These are phyloP conservation scores for Penicillium cosmopolitanum DNA, from an alignment of 495 filamentous ascomycete species.

Conservation along the genomic window DNA sequence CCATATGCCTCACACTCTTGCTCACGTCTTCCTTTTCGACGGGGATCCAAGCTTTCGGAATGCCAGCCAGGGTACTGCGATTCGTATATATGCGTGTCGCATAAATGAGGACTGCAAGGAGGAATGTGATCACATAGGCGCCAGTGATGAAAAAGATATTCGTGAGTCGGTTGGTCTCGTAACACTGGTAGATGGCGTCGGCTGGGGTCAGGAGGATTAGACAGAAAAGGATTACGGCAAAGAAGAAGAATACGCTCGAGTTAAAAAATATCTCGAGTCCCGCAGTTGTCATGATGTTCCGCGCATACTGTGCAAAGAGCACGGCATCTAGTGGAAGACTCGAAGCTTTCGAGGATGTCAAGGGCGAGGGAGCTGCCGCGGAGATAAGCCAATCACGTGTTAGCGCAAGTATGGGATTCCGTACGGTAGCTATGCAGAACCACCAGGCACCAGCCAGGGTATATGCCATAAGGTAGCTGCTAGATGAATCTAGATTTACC, in stretches of 20 bases:
- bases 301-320: constrained; percentile 24
- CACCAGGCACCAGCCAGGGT: not conserved
- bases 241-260: constrained; percentile 73
- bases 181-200: constrained; percentile 81
- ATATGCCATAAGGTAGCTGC: not conserved
- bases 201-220: constrained; percentile 81
- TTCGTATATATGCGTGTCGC: constrained; percentile 86
- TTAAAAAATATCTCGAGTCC: constrained; percentile 80
- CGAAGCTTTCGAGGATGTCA: not conserved
- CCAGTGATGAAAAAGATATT: constrained; percentile 86
- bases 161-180: constrained; percentile 62
- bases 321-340: constrained; percentile 17
- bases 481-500: too few relatives aligned
- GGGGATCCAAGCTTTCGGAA: constrained; percentile 83
- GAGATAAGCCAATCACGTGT: not conserved
- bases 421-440: too few relatives aligned
- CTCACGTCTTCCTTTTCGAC: constrained; percentile 75
- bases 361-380: not conserved
- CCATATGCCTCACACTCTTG: constrained; percentile 72
- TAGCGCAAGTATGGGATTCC: too few relatives aligned
- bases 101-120: constrained; percentile 77
- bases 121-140: constrained; percentile 73
- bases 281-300: constrained; percentile 44
- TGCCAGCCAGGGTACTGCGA: constrained; percentile 72
- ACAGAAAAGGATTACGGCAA: constrained; percentile 71